Percentiles rank a stretch among this genome's conserved stretches.
Conservation (phyloP, 2,329 filamentous ascomycete species). For the Colletotrichum sp. region DNA sequence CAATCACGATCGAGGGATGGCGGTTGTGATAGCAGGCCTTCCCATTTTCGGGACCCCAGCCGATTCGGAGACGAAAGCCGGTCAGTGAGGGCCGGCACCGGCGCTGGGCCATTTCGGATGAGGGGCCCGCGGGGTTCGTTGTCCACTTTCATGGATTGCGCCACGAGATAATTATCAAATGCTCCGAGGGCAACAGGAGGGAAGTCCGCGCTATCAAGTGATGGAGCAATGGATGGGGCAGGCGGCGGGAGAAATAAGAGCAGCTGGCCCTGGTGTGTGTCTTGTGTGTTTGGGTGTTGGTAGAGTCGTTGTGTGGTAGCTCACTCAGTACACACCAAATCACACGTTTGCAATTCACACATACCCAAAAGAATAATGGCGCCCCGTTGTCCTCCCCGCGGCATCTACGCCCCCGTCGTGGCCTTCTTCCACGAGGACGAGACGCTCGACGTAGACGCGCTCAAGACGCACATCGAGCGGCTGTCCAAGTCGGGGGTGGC, state of each 20-base stretch:
- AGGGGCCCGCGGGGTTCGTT: conserved; percentile 2
- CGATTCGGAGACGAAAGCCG: conserved; percentile 12
- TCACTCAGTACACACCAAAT: neutral
- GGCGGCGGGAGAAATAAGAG: neutral
- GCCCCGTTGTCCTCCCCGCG: conserved; percentile 22
- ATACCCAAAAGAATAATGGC: neutral
- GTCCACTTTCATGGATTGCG: neutral
- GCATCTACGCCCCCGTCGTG: conserved; percentile 51
- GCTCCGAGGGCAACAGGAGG: neutral
- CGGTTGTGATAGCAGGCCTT: neutral
- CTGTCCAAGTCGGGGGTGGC: conserved; percentile 48
- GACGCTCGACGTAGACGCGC: conserved; percentile 42
- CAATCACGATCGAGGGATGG: neutral
- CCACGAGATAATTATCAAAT: neutral
- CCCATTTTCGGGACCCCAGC: conserved; percentile 1
- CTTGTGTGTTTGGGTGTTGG: neutral
- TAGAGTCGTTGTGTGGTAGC: neutral
- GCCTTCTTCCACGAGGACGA: conserved; percentile 43
- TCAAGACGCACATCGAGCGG: conserved; percentile 43
- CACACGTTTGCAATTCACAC: neutral
- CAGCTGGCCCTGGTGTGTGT: neutral
- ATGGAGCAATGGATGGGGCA: neutral
- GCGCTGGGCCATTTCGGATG: neutral
- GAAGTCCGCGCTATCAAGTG: neutral
- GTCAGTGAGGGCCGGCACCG: conserved; percentile 11